A percentile compares a stretch with the other conserved stretches of the same genome.
These are phyloP conservation scores for Ustilago trichophora DNA, from an alignment of 1,284 basidiomycete species.

Conservation along the genomic window DNA sequence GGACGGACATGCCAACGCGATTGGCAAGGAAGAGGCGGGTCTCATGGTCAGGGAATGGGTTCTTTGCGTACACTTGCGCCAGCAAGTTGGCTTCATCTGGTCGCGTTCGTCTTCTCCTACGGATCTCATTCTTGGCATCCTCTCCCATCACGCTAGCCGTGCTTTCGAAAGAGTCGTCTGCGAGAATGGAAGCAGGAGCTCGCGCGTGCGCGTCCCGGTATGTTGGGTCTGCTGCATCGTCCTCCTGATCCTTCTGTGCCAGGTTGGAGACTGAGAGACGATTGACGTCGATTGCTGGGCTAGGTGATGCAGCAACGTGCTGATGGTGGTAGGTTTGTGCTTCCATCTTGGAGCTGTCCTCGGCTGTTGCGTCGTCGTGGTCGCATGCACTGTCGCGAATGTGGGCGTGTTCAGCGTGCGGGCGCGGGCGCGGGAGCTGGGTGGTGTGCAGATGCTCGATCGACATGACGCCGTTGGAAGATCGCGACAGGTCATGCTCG, in stretches of 20 bases:
- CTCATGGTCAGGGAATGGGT: slow-evolving; percentile 59
- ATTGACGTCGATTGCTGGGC: slow-evolving; percentile 34
- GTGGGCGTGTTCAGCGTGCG: background rate
- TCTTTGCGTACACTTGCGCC: slow-evolving; percentile 54
- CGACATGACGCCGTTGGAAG: slow-evolving; percentile 18
- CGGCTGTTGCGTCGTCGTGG: background rate
- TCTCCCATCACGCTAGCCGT: slow-evolving; percentile 30
- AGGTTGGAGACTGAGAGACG: slow-evolving; percentile 35
- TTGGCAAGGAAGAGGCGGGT: slow-evolving; percentile 56
- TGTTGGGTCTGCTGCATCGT: slow-evolving; percentile 4
- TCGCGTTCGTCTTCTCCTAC: slow-evolving; percentile 53
- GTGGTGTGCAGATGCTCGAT: slow-evolving; percentile 31
- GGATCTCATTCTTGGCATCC: slow-evolving; percentile 35
- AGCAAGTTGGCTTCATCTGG: slow-evolving; percentile 58
- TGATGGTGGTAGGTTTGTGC: background rate
- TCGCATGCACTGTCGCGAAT: background rate
- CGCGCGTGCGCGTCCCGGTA: slow-evolving; percentile 6
- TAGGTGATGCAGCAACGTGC: slow-evolving; percentile 12
- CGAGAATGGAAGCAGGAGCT: slow-evolving; percentile 20
- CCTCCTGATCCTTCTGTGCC: slow-evolving; percentile 31
- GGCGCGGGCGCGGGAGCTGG: slow-evolving; percentile 4
- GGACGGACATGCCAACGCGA: slow-evolving; percentile 54
- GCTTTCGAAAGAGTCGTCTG: slow-evolving; percentile 44
- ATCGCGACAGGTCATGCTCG: slow-evolving; percentile 8
- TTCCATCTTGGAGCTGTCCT: slow-evolving; percentile 10